phyloP scores from a whole-genome alignment of 805 yeast genomes.

The Pachysolen tannophilus region DNA sequence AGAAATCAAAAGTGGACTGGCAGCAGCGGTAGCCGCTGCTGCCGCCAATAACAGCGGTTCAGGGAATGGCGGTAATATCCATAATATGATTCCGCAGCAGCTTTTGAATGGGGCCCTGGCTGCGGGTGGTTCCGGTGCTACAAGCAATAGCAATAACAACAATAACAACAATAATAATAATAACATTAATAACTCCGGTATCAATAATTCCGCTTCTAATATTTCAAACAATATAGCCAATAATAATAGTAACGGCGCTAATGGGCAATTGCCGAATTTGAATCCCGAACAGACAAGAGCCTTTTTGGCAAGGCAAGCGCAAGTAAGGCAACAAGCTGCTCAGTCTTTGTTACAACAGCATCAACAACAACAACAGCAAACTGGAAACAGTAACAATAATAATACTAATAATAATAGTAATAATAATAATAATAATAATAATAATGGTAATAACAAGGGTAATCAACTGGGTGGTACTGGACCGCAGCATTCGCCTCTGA shows the following conservation, averaged over 20 bases:
- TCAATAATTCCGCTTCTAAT: constrained; percentile 1
- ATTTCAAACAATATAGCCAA: constrained; percentile 17
- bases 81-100: too few species aligned
- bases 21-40: constrained; percentile 8
- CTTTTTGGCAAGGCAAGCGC: constrained; percentile 10
- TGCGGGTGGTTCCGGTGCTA: background rate
- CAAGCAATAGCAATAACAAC: constrained; percentile 3
- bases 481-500: constrained; percentile 14
- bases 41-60: too few species aligned
- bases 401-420: too few species aligned
- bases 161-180: constrained; percentile 16
- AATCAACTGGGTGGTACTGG: constrained; percentile 5
- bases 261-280: constrained; percentile 17
- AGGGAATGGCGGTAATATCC: too few species aligned
- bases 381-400: constrained; percentile 3
- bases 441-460: too few species aligned
- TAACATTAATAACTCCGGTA: constrained; percentile 15
- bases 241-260: constrained; percentile 20
- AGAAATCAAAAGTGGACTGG: constrained; percentile 30
- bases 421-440: too few species aligned
- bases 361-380: constrained; percentile 13
- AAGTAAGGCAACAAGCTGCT: constrained; percentile 9
- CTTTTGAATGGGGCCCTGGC: too few species aligned
- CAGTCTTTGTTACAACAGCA: constrained; percentile 10
- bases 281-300: constrained; percentile 12